These are phyloP conservation scores for Glycine soja DNA, from an alignment of 306 rosid genomes.

Conservation along the genomic window DNA sequence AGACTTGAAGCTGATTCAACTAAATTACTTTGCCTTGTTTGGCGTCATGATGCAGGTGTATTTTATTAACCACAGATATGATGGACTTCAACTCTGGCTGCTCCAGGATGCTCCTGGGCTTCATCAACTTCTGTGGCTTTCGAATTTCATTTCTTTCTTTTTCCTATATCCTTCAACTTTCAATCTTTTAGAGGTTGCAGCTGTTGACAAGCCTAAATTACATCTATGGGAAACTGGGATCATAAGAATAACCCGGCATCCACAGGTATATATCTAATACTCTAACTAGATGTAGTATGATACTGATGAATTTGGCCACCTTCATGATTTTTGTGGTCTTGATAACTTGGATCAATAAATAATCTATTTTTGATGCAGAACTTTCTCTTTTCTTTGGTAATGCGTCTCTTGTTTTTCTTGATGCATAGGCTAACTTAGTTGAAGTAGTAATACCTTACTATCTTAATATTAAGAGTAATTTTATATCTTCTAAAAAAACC, in stretches of 20 bases:
- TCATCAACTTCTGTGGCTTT: conserved; percentile 85
- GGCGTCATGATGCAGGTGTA: conserved; percentile 74
- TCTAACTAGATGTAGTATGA: not conserved
- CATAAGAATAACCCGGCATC: conserved; percentile 95
- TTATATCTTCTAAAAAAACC: not conserved
- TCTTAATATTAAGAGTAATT: not conserved
- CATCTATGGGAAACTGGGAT: conserved; percentile 99
- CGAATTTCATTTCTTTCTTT: conserved; percentile 83
- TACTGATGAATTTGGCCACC: conserved; percentile 31
- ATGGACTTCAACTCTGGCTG: conserved; percentile 93
- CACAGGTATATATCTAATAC: conserved; percentile 69
- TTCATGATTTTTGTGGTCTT: not conserved
- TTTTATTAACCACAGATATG: conserved; percentile 94
- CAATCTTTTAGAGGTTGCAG: conserved; percentile 94
- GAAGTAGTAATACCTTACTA: conserved; percentile 10
- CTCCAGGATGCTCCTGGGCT: conserved; percentile 71
- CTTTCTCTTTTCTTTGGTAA: not conserved
- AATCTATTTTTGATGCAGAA: not conserved
- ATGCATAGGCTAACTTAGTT: conserved; percentile 33
- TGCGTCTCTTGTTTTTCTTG: not conserved
- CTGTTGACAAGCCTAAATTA: conserved; percentile 97
- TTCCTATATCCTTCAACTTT: conserved; percentile 93
- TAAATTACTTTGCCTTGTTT: conserved; percentile 38
- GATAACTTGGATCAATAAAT: not conserved
- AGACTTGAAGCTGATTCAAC: conserved; percentile 28